Evolutionary conservation across 352 stramenopile species (phyloP).

Genomic region (Halophytophthora polymorphica): DNA sequence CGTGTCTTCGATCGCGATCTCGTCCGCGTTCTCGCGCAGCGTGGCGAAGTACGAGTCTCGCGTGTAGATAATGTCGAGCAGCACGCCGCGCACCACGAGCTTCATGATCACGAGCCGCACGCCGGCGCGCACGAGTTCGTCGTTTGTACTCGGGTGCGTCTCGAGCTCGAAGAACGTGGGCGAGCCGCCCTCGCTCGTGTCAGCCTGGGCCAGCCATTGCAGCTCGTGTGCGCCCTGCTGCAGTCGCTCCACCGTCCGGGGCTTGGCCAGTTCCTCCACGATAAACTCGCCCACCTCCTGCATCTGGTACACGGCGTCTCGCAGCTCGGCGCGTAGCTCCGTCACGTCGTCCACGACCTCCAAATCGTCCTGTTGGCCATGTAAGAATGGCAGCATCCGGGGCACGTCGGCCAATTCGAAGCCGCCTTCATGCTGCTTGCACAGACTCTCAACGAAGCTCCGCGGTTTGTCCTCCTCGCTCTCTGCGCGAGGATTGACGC

Average conservation of each 20-base stretch:
- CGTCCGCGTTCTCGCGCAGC: slow-evolving; percentile 45
- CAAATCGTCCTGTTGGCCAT: slow-evolving; percentile 45
- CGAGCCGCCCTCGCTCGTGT: slow-evolving; percentile 20
- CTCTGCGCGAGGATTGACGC: slow-evolving; percentile 18
- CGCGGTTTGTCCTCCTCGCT: slow-evolving; percentile 4
- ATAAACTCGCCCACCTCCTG: slow-evolving; percentile 65
- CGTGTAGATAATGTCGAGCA: slow-evolving; percentile 63
- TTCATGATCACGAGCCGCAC: slow-evolving; percentile 68
- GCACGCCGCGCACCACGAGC: slow-evolving; percentile 54
- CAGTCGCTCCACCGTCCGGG: slow-evolving; percentile 46
- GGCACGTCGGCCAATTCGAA: slow-evolving; percentile 38
- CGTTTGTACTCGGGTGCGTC: slow-evolving; percentile 44
- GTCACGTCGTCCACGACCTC: slow-evolving; percentile 35
- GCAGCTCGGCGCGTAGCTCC: slow-evolving; percentile 40
- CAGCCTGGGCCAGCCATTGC: slow-evolving; percentile 43
- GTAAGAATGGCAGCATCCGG: slow-evolving; percentile 50
- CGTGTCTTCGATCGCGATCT: slow-evolving; percentile 58
- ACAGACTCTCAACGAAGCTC: slow-evolving; percentile 25
- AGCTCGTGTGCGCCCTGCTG: slow-evolving; percentile 40
- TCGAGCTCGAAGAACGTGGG: slow-evolving; percentile 70
- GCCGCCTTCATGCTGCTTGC: slow-evolving; percentile 11
- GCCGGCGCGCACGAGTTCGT: slow-evolving; percentile 26
- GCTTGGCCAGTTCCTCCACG: slow-evolving; percentile 64
- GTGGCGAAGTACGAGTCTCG: slow-evolving; percentile 60
- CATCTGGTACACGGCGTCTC: slow-evolving; percentile 65